phyloP scores from a whole-genome alignment of 345 rosid genomes.

The Boechera divaricarpa region DNA sequence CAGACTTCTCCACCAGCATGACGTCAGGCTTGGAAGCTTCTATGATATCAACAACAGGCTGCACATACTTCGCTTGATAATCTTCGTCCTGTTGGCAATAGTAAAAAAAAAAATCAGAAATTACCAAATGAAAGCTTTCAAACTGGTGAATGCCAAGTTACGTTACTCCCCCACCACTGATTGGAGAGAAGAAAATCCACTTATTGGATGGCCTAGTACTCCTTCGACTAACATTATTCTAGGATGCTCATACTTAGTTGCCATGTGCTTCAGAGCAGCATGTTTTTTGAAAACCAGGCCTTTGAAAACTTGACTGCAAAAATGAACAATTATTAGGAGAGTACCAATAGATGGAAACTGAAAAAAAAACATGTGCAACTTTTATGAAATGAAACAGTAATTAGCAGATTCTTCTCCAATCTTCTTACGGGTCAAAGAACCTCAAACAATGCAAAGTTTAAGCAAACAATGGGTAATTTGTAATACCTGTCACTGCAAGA shows the following conservation, averaged over 20 bases:
- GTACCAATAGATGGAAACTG: not conserved
- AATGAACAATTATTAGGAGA: slow-evolving; percentile 14
- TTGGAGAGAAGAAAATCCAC: slow-evolving; percentile 74
- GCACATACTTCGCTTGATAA: slow-evolving; percentile 44
- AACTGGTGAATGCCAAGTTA: not conserved
- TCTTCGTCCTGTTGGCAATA: slow-evolving; percentile 60
- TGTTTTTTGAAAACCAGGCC: slow-evolving; percentile 94
- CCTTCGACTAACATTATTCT: slow-evolving; percentile 76
- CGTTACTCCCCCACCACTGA: slow-evolving; percentile 58
- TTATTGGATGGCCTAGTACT: slow-evolving; percentile 72
- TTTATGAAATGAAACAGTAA: too few species aligned
- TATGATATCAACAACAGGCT: slow-evolving; percentile 65
- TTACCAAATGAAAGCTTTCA: slow-evolving; percentile 21
- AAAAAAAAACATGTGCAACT: not conserved
- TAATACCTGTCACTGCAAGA: slow-evolving; percentile 70
- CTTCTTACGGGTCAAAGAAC: not conserved
- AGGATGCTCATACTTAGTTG: slow-evolving; percentile 74
- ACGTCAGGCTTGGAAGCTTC: slow-evolving; percentile 74
- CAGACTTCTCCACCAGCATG: slow-evolving; percentile 87
- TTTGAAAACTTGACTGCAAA: slow-evolving; percentile 78
- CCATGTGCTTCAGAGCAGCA: slow-evolving; percentile 98
- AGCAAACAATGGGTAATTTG: slow-evolving; percentile 1
- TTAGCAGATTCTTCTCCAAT: not conserved
- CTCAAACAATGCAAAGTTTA: slow-evolving; percentile 12
- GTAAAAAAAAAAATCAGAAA: not conserved